phyloP scores from a whole-genome alignment of 2,329 filamentous ascomycete species.

The Grosmannia penicillata region DNA sequence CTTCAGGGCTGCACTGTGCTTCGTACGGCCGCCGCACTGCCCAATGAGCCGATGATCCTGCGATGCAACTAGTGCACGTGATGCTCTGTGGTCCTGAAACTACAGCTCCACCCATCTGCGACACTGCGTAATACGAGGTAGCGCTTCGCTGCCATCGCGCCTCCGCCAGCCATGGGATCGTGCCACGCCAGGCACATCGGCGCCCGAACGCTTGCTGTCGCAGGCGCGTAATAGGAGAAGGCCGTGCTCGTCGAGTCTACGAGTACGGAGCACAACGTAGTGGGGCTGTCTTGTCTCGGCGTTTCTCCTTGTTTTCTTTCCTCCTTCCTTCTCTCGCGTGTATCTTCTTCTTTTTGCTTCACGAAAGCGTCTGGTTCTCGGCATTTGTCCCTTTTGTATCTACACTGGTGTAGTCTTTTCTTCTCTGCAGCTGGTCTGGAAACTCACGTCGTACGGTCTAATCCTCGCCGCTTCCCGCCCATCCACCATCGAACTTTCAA shows the following conservation, averaged over 20 bases:
- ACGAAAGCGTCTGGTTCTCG: too few relatives aligned
- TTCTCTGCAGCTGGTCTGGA: conserved; percentile 1
- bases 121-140: not conserved
- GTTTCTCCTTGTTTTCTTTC: not conserved
- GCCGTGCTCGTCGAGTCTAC: not conserved
- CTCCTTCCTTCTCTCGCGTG: not conserved
- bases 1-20: too few relatives aligned
- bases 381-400: not conserved
- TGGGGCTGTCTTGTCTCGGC: too few relatives aligned
- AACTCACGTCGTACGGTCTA: not conserved
- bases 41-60: not conserved
- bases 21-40: too few relatives aligned
- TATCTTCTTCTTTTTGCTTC: too few relatives aligned
- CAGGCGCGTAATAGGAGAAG: not conserved
- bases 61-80: too few relatives aligned
- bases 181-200: too few relatives aligned
- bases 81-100: too few relatives aligned
- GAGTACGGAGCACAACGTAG: too few relatives aligned
- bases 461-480: not conserved
- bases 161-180: too few relatives aligned
- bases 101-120: not conserved
- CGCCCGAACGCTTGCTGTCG: not conserved
- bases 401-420: not conserved
- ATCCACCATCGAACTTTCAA: not conserved
- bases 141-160: too few relatives aligned